Evolutionary conservation across 805 yeast species (phyloP).

Genomic region (Ogataea nakhonphanomensis): DNA sequence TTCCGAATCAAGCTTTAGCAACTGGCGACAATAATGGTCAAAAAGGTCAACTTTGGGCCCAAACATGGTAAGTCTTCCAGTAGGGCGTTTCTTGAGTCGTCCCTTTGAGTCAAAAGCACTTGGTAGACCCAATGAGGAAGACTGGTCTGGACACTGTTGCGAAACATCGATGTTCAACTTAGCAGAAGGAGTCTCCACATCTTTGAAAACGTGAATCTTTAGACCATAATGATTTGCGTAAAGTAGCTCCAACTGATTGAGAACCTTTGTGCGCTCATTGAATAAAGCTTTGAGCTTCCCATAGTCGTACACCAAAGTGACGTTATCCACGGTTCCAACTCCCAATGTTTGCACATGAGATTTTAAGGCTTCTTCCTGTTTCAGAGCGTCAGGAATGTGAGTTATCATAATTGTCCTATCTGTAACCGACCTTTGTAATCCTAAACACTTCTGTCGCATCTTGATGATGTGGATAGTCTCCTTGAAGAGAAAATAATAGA

Average conservation of each 20-base stretch:
- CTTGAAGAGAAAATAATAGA: constrained; percentile 42
- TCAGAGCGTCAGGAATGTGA: constrained; percentile 49
- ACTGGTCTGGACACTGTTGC: background rate
- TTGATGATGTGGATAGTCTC: constrained; percentile 48
- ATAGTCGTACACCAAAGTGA: constrained; percentile 44
- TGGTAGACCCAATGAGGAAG: constrained; percentile 21
- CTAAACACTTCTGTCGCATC: constrained; percentile 54
- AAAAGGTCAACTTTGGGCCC: constrained; percentile 35
- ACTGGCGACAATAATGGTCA: constrained; percentile 31
- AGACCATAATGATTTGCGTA: constrained; percentile 43
- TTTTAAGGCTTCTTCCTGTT: constrained; percentile 42
- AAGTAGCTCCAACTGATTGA: constrained; percentile 38
- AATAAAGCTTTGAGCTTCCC: constrained; percentile 39
- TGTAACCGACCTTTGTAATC: constrained; percentile 56
- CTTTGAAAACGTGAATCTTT: constrained; percentile 33
- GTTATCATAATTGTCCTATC: constrained; percentile 56
- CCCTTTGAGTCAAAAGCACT: constrained; percentile 18
- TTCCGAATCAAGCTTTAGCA: constrained; percentile 37
- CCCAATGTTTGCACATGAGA: constrained; percentile 52
- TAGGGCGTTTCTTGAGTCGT: constrained; percentile 21
- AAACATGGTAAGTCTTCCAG: constrained; percentile 20
- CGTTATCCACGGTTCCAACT: constrained; percentile 51
- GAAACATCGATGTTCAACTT: constrained; percentile 25
- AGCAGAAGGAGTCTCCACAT: constrained; percentile 25
- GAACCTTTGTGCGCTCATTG: constrained; percentile 30